A percentile compares a stretch with the other conserved stretches of the same genome.
Conservation (phyloP, 75 land plant genomes). For the Selaginella tamariscina region DNA sequence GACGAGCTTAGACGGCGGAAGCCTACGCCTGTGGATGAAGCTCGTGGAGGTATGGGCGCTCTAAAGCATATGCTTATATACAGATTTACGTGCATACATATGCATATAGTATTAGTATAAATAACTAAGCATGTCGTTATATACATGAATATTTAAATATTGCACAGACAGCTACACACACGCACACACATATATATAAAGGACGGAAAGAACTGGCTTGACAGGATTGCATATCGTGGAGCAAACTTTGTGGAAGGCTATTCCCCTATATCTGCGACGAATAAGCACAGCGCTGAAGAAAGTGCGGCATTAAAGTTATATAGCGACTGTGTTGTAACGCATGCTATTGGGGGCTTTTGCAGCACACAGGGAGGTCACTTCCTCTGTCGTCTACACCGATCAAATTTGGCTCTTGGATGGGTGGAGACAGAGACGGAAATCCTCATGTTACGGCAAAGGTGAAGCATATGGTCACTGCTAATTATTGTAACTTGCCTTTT, state of each 20-base stretch:
- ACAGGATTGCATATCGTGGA: slow-evolving; percentile 8
- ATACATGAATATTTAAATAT: no score
- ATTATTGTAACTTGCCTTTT: not conserved
- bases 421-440: slow-evolving; percentile 32
- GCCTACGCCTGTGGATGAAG: slow-evolving; percentile 96
- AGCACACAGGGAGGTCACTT: not conserved
- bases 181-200: no score
- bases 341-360: not conserved
- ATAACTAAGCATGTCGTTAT: no score
- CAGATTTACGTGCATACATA: no score
- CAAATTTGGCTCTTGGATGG: slow-evolving; percentile 31
- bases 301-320: not conserved
- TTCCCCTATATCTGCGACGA: slow-evolving; percentile 4
- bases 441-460: slow-evolving; percentile 14
- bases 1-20: slow-evolving; percentile 85
- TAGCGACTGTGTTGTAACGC: not conserved
- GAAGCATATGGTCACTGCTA: not conserved
- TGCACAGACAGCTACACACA: no score
- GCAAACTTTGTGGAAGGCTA: slow-evolving; percentile 8
- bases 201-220: no score
- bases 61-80: no score
- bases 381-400: slow-evolving; percentile 8
- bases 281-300: slow-evolving; percentile 6
- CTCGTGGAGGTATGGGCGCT: slow-evolving; percentile 53
- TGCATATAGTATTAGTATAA: no score